Evolutionary conservation across 129 eudicot species (phyloP), one percentile per base, ranked within the genome.

Genomic region (Lonicera japonica): DNA sequence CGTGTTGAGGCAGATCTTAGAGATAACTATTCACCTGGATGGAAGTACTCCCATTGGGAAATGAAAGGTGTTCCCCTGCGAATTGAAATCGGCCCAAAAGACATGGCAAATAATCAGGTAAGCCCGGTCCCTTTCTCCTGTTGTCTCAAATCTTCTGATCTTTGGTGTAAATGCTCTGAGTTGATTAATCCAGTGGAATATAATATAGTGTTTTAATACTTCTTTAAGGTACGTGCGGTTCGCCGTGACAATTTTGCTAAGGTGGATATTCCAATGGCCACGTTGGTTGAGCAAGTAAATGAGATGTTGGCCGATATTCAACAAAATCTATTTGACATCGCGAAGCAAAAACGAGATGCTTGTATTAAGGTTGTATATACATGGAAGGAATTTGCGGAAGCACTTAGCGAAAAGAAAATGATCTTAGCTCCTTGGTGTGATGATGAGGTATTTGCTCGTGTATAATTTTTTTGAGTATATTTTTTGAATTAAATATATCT

Each of bases 41-140:
- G 97, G 97, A 90, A 90, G 81, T 90, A 90, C 58, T 90, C 97
- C 45, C 82, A 90, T 11, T 90, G 97, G 97, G 97, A 90, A 79
- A 73, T 90, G 95, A 86, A 86, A 73, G 97, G 97, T 57, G 97
- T 90, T 62, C 97, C 97, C 50, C 70, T 90, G 47, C 78, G 97
- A 70, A 76, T 90, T 63, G 95, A 90, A 68, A 90, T 90, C 14
- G 97, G 97, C 21, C 97, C 97, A 54, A 90, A 84, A 68, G 97
- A 90, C 70, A 71, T 90, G 25, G 94, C 85, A 8, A 90, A 86
- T 21, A 83, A 80, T 9, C 95, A 86, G 97, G 97, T 87, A 58
- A 52, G n/a, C n/a, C n/a, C n/a, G n/a, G n/a, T n/a, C n/a, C n/a
- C n/a, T n/a, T n/a, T n/a, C n/a, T n/a, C n/a, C n/a, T 29, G 36